Percentiles rank a stretch among this genome's conserved stretches.
These are phyloP conservation scores for Bromus sterilis DNA, from an alignment of 176 grass and related monocot species.

Conservation along the genomic window DNA sequence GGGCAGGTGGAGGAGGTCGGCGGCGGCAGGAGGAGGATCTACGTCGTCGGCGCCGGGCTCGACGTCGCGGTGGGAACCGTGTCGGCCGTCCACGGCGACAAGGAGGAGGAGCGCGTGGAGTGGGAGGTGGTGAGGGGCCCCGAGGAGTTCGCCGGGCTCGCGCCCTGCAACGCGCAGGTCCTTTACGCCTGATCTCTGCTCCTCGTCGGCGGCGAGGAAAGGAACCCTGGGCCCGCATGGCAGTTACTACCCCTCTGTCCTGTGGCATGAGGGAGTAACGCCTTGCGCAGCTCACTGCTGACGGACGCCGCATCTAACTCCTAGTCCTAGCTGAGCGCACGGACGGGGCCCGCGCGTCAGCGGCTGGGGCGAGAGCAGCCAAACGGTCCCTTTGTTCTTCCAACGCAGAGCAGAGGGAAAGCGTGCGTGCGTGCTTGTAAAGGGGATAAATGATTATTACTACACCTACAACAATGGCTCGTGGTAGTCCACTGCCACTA, in stretches of 20 bases:
- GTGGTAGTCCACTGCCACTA: too few species aligned
- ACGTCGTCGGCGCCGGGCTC: constrained; percentile 71
- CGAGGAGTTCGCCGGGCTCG: constrained; percentile 53
- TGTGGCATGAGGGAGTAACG: neutral
- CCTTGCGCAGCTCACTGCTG: neutral
- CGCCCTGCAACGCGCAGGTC: constrained; percentile 78
- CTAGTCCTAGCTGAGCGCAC: too few species aligned
- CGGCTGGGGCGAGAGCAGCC: too few species aligned
- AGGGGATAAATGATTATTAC: too few species aligned
- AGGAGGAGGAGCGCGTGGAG: constrained; percentile 40
- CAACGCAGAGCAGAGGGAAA: neutral
- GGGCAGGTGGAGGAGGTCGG: constrained; percentile 33
- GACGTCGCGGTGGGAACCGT: constrained; percentile 60
- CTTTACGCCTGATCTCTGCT: constrained; percentile 29
- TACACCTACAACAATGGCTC: too few species aligned
- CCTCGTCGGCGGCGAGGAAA: neutral
- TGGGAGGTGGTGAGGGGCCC: constrained; percentile 90
- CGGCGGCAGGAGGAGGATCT: constrained; percentile 25
- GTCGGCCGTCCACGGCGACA: neutral
- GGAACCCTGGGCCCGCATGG: neutral
- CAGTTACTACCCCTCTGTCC: neutral
- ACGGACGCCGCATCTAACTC: too few species aligned
- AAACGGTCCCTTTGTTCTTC: too few species aligned
- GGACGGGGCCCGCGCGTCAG: neutral
- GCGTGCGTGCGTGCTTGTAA: too few species aligned